These are phyloP conservation scores for Ambrosia hybrid DNA, from an alignment of 140 eudicot genomes.

Conservation along the genomic window DNA sequence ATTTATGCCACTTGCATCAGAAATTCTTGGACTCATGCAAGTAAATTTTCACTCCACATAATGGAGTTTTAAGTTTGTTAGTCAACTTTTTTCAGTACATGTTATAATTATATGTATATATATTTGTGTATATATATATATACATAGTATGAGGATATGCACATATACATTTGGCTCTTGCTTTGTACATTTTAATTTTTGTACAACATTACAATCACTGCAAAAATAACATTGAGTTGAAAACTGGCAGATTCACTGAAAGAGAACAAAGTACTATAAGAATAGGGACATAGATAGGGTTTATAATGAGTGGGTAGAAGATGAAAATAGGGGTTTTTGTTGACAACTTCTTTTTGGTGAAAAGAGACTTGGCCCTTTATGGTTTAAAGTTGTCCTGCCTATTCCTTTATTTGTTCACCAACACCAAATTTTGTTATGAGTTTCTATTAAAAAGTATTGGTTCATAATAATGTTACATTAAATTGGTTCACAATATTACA, in stretches of 20 bases:
- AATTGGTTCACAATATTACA: neutral
- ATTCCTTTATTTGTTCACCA: neutral
- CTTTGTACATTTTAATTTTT: neutral
- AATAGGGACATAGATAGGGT: conserved; percentile 9
- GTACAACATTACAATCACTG: neutral
- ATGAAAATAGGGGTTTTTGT: conserved; percentile 23
- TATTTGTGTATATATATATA: neutral
- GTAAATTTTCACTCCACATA: conserved; percentile 18
- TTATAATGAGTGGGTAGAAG: conserved; percentile 6
- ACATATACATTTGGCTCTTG: neutral
- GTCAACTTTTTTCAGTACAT: conserved; percentile 21
- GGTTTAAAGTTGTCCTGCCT: conserved; percentile 23
- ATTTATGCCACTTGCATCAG: conserved; percentile 21
- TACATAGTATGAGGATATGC: neutral
- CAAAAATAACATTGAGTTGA: conserved; percentile 8
- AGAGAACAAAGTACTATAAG: neutral
- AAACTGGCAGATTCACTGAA: conserved; percentile 6
- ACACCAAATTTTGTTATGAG: conserved; percentile 1
- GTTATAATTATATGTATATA: conserved; percentile 3
- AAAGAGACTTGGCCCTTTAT: conserved; percentile 20
- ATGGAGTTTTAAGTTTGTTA: neutral
- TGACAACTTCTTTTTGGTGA: conserved; percentile 16
- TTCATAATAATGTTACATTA: too few species aligned
- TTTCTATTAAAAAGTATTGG: neutral
- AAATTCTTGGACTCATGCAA: conserved; percentile 32